Evolutionary conservation across 495 filamentous ascomycete species (phyloP).

Genomic region (Aspergillus sclerotiicarbonarius): DNA sequence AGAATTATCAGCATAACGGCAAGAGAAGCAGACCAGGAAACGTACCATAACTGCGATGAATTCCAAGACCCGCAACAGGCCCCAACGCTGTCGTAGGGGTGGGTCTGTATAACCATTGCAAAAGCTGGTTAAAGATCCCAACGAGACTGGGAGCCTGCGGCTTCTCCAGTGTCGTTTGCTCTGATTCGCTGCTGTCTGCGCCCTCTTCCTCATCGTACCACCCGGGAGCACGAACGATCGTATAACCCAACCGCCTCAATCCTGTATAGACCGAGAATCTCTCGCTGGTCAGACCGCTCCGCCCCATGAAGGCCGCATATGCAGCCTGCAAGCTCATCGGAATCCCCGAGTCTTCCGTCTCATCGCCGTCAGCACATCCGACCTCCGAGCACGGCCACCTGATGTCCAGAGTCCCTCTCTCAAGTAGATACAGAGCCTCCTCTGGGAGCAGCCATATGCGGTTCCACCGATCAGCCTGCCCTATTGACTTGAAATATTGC

Average conservation of each 20-base stretch:
- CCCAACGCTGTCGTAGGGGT: conserved; percentile 45
- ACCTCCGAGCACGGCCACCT: conserved; percentile 63
- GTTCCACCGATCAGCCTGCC: conserved; percentile 53
- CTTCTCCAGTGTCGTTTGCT: conserved; percentile 8
- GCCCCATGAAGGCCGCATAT: conserved; percentile 74
- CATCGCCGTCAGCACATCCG: conserved; percentile 28
- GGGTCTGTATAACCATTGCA: conserved; percentile 34
- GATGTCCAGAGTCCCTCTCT: conserved; percentile 81
- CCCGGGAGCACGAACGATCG: conserved; percentile 64
- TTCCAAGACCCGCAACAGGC: conserved; percentile 69
- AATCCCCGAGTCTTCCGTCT: conserved; percentile 54
- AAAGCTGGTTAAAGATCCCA: conserved; percentile 34
- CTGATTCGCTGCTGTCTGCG: background rate
- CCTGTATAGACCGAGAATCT: conserved; percentile 83
- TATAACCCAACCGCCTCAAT: conserved; percentile 80
- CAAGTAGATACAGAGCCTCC: conserved; percentile 84
- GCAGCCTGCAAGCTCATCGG: conserved; percentile 89
- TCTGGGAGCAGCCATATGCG: conserved; percentile 84
- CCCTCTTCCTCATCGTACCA: conserved; percentile 41
- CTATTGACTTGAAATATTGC: conserved; percentile 56
- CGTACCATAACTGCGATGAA: conserved; percentile 73
- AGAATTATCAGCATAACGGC: background rate
- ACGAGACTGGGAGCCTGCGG: conserved; percentile 29
- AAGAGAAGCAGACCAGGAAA: background rate
- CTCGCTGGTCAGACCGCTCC: conserved; percentile 67